Percentiles rank a stretch among this genome's conserved stretches.
phyloP scores from a whole-genome alignment of 495 filamentous ascomycete species.

The Aspergillus panamensis region DNA sequence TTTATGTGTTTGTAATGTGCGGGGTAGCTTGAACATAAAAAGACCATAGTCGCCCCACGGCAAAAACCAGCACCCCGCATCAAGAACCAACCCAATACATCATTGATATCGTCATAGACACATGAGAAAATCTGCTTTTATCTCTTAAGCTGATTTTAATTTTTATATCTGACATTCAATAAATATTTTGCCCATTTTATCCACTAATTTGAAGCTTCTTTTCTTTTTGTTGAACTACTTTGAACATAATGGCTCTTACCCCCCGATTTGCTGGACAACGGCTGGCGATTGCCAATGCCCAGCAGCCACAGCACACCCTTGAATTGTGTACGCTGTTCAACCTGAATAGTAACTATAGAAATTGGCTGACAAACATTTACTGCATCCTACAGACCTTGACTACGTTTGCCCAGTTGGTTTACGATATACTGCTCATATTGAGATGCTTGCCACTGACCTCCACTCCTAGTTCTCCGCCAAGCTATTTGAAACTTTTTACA shows the following conservation, averaged over 20 bases:
- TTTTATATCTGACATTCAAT: too few species aligned
- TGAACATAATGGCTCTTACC: conserved; percentile 61
- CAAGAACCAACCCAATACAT: too few species aligned
- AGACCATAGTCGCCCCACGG: too few species aligned
- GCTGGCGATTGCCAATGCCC: conserved; percentile 40
- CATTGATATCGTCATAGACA: too few species aligned
- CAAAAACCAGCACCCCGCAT: too few species aligned
- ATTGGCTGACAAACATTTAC: background rate
- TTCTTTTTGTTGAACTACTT: background rate
- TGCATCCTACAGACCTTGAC: conserved; percentile 57
- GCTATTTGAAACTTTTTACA: conserved; percentile 69
- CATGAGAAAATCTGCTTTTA: too few species aligned
- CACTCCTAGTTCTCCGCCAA: conserved; percentile 53
- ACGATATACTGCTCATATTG: conserved; percentile 14
- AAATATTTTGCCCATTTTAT: background rate
- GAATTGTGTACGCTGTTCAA: conserved; percentile 55
- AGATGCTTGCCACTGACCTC: conserved; percentile 9
- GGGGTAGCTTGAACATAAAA: too few species aligned
- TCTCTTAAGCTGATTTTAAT: too few species aligned
- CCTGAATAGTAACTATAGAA: background rate
- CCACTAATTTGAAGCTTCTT: background rate
- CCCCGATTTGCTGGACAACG: conserved; percentile 73
- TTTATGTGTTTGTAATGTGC: too few species aligned
- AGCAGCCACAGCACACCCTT: conserved; percentile 62
- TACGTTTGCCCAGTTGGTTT: conserved; percentile 70